Base-by-base conservation (phyloP, 352 stramenopile genomes). In the Phytophthora quininea region DNA sequence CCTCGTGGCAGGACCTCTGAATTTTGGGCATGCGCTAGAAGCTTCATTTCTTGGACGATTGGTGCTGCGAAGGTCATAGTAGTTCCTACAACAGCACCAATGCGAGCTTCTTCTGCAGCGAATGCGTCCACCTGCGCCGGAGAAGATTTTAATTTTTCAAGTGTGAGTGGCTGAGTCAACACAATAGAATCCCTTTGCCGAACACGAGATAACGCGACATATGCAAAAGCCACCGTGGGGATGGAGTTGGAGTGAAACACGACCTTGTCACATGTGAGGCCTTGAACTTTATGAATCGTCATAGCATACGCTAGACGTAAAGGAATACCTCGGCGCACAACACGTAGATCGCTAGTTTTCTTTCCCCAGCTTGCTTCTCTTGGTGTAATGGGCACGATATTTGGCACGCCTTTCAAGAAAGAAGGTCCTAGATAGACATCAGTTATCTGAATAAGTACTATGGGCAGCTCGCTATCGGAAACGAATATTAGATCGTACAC, bases 221-320 rank as follows among this genome's bases (percentile, higher is more conserved):
- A 46, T 29, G 43, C 31, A 62, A 54, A 54, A 1, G 43, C 19
- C 11, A 30, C 40, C 19, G 8, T 62, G 1, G 43, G 43, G 27
- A 62, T 8, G 0, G 54, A 47, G 15, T 29, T 35, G 4, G 4
- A 48, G 14, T 54, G 43, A 27, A 54, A 62, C 7, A 54, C 31
- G 9, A 62, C 24, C 33, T 52, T 52, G 19, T 5, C 3, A 52
- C 31, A 54, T 3, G 37, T 64, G 7, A 58, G 31, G 11, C 29
- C 37, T 14, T 64, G 47, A 5, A 58, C 58, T 8, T 64, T 58
- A 19, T 64, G 58, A 15, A 64, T 40, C 12, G 48, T 64, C 24
- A 58, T 62, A 3, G 42, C 43, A 46, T 35, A 62, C 2, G 43
- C 42, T 11, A 56, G 24, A 11, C 51, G 11, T 11, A 67, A 9